A percentile compares a stretch with the other conserved stretches of the same genome.
phyloP scores from a whole-genome alignment of 2,329 filamentous ascomycete genomes.

The Epichloe aotearoae region DNA sequence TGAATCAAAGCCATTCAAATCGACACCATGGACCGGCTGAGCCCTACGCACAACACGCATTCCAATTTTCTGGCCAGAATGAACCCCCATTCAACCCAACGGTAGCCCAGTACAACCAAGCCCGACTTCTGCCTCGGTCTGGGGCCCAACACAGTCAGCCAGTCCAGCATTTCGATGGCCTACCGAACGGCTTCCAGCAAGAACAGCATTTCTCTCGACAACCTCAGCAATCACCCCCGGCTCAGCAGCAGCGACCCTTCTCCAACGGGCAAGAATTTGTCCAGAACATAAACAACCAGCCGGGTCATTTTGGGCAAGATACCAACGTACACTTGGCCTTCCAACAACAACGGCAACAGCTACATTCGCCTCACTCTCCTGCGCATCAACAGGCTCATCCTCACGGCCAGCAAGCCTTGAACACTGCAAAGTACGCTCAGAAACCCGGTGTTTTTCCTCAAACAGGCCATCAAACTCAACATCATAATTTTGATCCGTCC shows the following conservation, averaged over 20 bases:
- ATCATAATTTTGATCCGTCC: conserved; percentile 1
- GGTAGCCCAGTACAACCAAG: conserved; percentile 19
- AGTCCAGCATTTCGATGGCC: conserved; percentile 19
- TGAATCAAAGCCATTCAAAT: conserved; percentile 19
- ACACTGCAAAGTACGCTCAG: conserved; percentile 6
- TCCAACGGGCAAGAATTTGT: conserved; percentile 4
- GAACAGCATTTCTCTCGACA: conserved; percentile 15
- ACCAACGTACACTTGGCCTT: conserved; percentile 3
- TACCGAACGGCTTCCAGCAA: conserved; percentile 14
- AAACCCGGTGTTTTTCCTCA: conserved; percentile 1
- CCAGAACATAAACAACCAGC: conserved; percentile 4
- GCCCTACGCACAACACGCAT: conserved; percentile 20
- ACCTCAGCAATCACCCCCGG: conserved; percentile 17
- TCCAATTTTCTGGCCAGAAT: conserved; percentile 19
- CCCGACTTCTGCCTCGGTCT: conserved; percentile 21
- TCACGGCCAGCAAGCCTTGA: conserved; percentile 13
- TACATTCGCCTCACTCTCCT: conserved; percentile 5
- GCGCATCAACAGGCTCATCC: conserved; percentile 14
- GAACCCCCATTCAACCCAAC: conserved; percentile 20
- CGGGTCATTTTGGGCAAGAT: conserved; percentile 4
- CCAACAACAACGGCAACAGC: conserved; percentile 9
- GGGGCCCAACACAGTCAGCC: conserved; percentile 20
- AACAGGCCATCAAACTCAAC: conserved; percentile 7
- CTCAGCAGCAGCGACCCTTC: conserved; percentile 2
- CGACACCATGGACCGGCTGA: conserved; percentile 14